Base-by-base conservation (phyloP, 2,329 filamentous ascomycete species). In the Claviceps purpurea region DNA sequence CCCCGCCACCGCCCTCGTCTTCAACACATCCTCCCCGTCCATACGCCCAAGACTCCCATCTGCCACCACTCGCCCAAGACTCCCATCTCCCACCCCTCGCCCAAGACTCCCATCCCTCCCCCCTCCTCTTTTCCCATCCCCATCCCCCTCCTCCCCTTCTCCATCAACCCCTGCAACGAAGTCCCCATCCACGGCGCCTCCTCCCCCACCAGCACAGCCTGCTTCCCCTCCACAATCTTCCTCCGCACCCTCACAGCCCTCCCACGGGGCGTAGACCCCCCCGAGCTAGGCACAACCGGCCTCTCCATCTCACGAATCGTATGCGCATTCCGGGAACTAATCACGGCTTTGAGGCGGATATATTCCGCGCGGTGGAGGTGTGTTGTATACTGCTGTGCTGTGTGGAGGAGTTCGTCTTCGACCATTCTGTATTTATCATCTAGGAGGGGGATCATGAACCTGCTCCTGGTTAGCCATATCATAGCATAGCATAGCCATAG, bases 351-450 rank as follows among this genome's bases (percentile, higher is more conserved):
- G 45, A 87, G 74, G 4, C 82, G 77, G 53, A 81, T 73, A 63
- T 91, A 91, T 64, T 89, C 86, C 16, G 81, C 84, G n/a, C 81
- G 78, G 62, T 90, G 86, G 1, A 91, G 74, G 64, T 89, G 85
- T 5, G 77, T 75, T 0, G 87, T 91, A 65, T 87, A 91, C 2
- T 73, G 69, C 50, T 80, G 77, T 0, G 87, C 87, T 0, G 81
- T 78, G 16, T 76, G 69, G 20, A 84, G 68, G 56, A 93, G 80
- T 58, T 91, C 87, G 59, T 93, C 87, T 65, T 91, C 87, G 0
- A 93, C 87, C 84, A 91, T 90, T 60, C 86, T 82, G 65, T 80
- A 91, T 51, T 69, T 70, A 62, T 90, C 85, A 63, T 93, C 87
- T 10, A 34, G 30, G n/a, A 81, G 82, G 47, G 80, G 73, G 2